A percentile compares a stretch with the other conserved stretches of the same genome.
Evolutionary conservation across 495 filamentous ascomycete species (phyloP).

Genomic region (Amniculicola lignicola): DNA sequence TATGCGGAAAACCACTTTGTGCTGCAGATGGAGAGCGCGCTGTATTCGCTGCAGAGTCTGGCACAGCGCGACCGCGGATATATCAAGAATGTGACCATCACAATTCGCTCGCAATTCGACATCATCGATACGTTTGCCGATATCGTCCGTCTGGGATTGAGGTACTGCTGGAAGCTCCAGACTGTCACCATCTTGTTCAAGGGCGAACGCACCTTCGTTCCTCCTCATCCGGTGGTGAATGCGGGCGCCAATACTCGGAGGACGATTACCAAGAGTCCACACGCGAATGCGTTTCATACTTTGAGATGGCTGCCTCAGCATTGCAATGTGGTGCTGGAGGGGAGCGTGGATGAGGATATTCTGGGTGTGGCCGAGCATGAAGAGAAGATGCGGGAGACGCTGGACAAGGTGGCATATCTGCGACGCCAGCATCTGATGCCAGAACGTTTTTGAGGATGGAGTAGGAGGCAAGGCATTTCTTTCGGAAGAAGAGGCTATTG

Average conservation of each 20-base stretch:
- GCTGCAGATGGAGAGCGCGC: slow-evolving; percentile 32
- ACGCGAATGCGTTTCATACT: slow-evolving; percentile 39
- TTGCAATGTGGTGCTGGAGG: slow-evolving; percentile 34
- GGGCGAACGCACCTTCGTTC: background rate
- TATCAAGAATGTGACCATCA: slow-evolving; percentile 35
- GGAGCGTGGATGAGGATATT: slow-evolving; percentile 27
- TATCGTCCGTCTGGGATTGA: slow-evolving; percentile 36
- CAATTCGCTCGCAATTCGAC: slow-evolving; percentile 37
- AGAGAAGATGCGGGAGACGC: slow-evolving; percentile 25
- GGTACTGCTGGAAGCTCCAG: slow-evolving; percentile 40
- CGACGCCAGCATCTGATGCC: too few relatives aligned
- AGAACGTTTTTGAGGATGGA: too few relatives aligned
- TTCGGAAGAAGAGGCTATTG: too few relatives aligned
- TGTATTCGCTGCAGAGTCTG: slow-evolving; percentile 25
- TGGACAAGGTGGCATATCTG: slow-evolving; percentile 42
- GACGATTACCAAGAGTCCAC: slow-evolving; percentile 23
- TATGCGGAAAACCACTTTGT: slow-evolving; percentile 38
- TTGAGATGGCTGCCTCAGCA: slow-evolving; percentile 38
- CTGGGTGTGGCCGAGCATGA: slow-evolving; percentile 35
- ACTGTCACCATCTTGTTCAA: slow-evolving; percentile 36
- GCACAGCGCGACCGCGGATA: slow-evolving; percentile 37
- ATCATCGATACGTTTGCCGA: slow-evolving; percentile 38
- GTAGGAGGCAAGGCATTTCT: too few relatives aligned
- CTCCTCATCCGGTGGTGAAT: too few relatives aligned
- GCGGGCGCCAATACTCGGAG: background rate